Conservation (phyloP, 2,329 filamentous ascomycete genomes). For the Didymellaceae sp. region DNA sequence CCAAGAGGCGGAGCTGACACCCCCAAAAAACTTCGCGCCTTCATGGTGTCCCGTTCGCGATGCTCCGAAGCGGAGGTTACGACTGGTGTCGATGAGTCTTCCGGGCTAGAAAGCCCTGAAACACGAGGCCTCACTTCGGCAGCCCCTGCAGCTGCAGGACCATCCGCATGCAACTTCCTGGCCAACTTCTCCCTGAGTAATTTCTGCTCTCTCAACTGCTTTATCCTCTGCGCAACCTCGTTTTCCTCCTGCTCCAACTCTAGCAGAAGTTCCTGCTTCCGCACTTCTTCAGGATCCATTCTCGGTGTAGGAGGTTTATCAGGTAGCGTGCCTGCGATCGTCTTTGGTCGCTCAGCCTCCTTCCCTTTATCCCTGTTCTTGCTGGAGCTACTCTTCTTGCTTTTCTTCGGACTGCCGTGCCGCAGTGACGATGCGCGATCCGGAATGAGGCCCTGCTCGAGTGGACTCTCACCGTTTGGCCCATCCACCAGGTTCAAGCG, state of each 20-base stretch:
- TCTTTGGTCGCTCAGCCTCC: background rate
- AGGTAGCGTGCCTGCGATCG: background rate
- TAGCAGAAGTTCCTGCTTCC: constrained; percentile 39
- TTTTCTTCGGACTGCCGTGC: constrained; percentile 44
- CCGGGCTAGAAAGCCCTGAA: constrained; percentile 40
- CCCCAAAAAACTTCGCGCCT: constrained; percentile 53
- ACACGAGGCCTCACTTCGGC: constrained; percentile 45
- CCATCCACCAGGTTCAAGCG: constrained; percentile 32
- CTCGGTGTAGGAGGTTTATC: constrained; percentile 6
- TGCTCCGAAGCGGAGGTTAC: constrained; percentile 43
- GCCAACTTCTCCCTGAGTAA: constrained; percentile 58
- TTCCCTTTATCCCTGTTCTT: constrained; percentile 30
- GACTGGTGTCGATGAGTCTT: constrained; percentile 41
- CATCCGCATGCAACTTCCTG: constrained; percentile 38
- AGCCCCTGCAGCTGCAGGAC: constrained; percentile 48
- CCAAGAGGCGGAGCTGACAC: constrained; percentile 30
- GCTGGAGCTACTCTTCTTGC: constrained; percentile 32
- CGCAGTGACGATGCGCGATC: constrained; percentile 43
- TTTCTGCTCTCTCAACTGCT: constrained; percentile 64
- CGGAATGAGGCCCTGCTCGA: constrained; percentile 41
- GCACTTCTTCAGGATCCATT: constrained; percentile 29
- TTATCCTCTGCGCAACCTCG: constrained; percentile 64
- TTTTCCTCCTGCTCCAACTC: constrained; percentile 56
- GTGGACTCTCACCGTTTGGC: constrained; percentile 32
- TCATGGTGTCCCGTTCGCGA: constrained; percentile 40